Evolutionary conservation across 2,329 filamentous ascomycete species (phyloP).

Genomic region (Didymella arachidicola): DNA sequence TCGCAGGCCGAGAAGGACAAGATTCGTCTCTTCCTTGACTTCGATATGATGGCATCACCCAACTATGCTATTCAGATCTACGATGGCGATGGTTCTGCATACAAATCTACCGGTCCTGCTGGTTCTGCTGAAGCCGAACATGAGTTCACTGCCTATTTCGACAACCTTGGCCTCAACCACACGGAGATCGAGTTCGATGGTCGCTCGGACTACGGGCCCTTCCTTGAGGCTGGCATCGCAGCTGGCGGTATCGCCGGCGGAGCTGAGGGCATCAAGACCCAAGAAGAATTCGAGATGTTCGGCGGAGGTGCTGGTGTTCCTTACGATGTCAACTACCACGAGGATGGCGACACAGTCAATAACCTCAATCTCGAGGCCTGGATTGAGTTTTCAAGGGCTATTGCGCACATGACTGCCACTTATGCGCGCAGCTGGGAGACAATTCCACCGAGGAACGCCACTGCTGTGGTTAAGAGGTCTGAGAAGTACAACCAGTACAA

Average conservation of each 20-base stretch:
- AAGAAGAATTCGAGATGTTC: slow-evolving; percentile 70
- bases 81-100: slow-evolving; percentile 65
- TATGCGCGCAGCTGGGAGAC: slow-evolving; percentile 46
- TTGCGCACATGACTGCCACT: slow-evolving; percentile 61
- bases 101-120: slow-evolving; percentile 61
- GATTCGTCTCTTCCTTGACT: slow-evolving; percentile 73
- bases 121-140: slow-evolving; percentile 74
- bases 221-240: slow-evolving; percentile 76
- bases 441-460: slow-evolving; percentile 39
- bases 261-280: slow-evolving; percentile 78
- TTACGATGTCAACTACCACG: slow-evolving; percentile 66
- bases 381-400: slow-evolving; percentile 63
- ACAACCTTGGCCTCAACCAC: slow-evolving; percentile 49
- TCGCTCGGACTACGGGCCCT: slow-evolving; percentile 80
- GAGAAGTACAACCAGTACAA: slow-evolving; percentile 31
- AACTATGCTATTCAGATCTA: slow-evolving; percentile 66
- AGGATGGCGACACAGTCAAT: slow-evolving; percentile 59
- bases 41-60: slow-evolving; percentile 74
- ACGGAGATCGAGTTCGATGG: slow-evolving; percentile 79
- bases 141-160: slow-evolving; percentile 59
- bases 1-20: slow-evolving; percentile 61
- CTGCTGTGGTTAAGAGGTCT: slow-evolving; percentile 30
- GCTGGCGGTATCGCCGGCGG: slow-evolving; percentile 79
- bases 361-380: slow-evolving; percentile 64
- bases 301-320: slow-evolving; percentile 71